Evolutionary conservation across 805 yeast genomes (phyloP).

Genomic region (Myxozyma kluyveri): DNA sequence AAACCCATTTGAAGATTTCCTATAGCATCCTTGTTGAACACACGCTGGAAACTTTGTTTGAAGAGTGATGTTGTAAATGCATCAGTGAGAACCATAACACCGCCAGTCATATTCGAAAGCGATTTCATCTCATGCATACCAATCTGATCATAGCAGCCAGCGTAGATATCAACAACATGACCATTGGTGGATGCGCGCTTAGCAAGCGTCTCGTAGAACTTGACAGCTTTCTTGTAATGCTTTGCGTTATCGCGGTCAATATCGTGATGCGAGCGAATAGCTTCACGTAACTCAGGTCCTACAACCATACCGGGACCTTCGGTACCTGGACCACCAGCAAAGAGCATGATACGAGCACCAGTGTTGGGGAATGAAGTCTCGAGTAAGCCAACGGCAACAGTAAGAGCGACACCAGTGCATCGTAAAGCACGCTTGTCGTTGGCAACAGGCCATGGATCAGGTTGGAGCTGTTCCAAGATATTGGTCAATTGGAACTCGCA

Average conservation of each 20-base stretch:
- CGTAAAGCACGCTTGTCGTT: constrained; percentile 76
- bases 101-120: constrained; percentile 83
- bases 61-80: constrained; percentile 93
- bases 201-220: constrained; percentile 74
- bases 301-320: constrained; percentile 93
- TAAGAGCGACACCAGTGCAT: constrained; percentile 89
- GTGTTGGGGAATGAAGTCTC: constrained; percentile 80
- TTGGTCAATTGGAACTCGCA: constrained; percentile 82
- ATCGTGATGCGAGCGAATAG: constrained; percentile 95
- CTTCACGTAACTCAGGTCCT: constrained; percentile 86
- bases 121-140: constrained; percentile 93
- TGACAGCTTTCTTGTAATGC: constrained; percentile 80
- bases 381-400: constrained; percentile 75
- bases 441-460: constrained; percentile 87
- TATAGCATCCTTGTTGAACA: constrained; percentile 81
- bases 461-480: constrained; percentile 70
- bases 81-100: constrained; percentile 81
- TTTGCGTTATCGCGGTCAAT: constrained; percentile 87
- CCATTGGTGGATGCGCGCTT: constrained; percentile 67
- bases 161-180: constrained; percentile 84
- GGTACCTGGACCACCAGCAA: constrained; percentile 94
- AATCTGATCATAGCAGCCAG: constrained; percentile 94
- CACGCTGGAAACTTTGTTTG: constrained; percentile 84
- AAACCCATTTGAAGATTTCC: constrained; percentile 87
- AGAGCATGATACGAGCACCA: constrained; percentile 85